Evolutionary conservation across 2,329 filamentous ascomycete genomes (phyloP).

Genomic region (Dendryphion nanum): DNA sequence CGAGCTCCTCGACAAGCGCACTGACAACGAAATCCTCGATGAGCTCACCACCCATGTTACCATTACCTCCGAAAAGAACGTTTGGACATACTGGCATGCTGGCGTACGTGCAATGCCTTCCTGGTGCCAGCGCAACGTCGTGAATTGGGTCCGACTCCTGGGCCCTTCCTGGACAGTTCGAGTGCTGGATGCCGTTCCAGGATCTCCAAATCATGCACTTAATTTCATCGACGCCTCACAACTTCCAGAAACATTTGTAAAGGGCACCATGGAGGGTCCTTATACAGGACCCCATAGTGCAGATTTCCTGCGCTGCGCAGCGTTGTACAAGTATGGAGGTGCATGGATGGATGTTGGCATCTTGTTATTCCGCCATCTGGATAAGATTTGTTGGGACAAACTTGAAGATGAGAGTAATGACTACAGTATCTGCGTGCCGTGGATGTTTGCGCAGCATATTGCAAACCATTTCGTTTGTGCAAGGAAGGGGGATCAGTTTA

Average conservation of each 20-base stretch:
- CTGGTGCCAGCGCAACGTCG: slow-evolving; percentile 44
- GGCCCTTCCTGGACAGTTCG: slow-evolving; percentile 43
- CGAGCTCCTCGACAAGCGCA: slow-evolving; percentile 15
- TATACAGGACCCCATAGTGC: slow-evolving; percentile 46
- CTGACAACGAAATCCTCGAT: slow-evolving; percentile 19
- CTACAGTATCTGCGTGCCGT: slow-evolving; percentile 29
- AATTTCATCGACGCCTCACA: slow-evolving; percentile 37
- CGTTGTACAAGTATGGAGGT: slow-evolving; percentile 41
- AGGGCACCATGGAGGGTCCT: slow-evolving; percentile 46
- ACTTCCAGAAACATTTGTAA: slow-evolving; percentile 41
- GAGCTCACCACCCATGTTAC: slow-evolving; percentile 16
- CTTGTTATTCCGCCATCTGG: slow-evolving; percentile 38
- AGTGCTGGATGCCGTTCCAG: slow-evolving; percentile 38
- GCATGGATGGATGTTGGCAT: slow-evolving; percentile 44
- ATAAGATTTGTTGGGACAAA: slow-evolving; percentile 41
- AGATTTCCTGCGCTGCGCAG: slow-evolving; percentile 49
- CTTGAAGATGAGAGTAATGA: slow-evolving; percentile 39
- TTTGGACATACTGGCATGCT: slow-evolving; percentile 44
- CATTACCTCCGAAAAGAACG: slow-evolving; percentile 40
- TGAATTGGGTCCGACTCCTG: slow-evolving; percentile 42
- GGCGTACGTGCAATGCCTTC: slow-evolving; percentile 35
- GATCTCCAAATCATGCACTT: slow-evolving; percentile 40
- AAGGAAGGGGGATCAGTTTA: slow-evolving; percentile 44
- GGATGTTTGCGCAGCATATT: slow-evolving; percentile 25
- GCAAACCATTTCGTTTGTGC: slow-evolving; percentile 47